A percentile compares a stretch with the other conserved stretches of the same genome.
These are phyloP conservation scores for Sarocladiaceae sp. DNA, from an alignment of 2,329 filamentous ascomycete genomes.

Conservation along the genomic window DNA sequence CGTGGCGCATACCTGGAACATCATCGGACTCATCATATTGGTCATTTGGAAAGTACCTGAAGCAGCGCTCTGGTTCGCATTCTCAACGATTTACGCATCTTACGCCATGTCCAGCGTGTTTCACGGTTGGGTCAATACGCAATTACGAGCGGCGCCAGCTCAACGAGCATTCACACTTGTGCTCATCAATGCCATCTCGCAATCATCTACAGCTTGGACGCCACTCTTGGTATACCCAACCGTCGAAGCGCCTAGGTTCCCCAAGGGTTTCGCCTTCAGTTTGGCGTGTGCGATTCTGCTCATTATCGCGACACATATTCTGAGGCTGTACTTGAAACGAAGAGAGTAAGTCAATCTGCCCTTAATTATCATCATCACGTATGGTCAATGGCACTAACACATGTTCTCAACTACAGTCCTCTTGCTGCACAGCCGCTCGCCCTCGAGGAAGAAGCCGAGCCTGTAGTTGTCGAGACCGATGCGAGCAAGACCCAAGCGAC, in stretches of 20 bases:
- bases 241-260: conserved; percentile 36
- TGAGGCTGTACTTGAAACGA: conserved; percentile 18
- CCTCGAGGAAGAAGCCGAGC: not conserved
- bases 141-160: conserved; percentile 38
- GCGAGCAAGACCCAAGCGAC: not conserved
- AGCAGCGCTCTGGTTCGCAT: conserved; percentile 17
- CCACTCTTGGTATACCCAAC: conserved; percentile 46
- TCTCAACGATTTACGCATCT: conserved; percentile 44
- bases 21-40: conserved; percentile 48
- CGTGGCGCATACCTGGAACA: conserved; percentile 44
- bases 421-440: not conserved
- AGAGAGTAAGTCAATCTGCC: conserved; percentile 18
- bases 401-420: not conserved
- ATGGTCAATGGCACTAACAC: too few species aligned
- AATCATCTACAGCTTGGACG: conserved; percentile 54
- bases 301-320: conserved; percentile 20
- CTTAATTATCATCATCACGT: too few species aligned
- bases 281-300: conserved; percentile 28
- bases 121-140: conserved; percentile 52
- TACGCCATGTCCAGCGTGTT: conserved; percentile 50
- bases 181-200: conserved; percentile 47
- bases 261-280: conserved; percentile 36
- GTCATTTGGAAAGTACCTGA: conserved; percentile 54
- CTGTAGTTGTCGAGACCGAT: not conserved
- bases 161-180: conserved; percentile 47